These are phyloP conservation scores for Proliferodiscus dingleyae DNA, from an alignment of 2,329 filamentous ascomycete genomes.

Conservation along the genomic window DNA sequence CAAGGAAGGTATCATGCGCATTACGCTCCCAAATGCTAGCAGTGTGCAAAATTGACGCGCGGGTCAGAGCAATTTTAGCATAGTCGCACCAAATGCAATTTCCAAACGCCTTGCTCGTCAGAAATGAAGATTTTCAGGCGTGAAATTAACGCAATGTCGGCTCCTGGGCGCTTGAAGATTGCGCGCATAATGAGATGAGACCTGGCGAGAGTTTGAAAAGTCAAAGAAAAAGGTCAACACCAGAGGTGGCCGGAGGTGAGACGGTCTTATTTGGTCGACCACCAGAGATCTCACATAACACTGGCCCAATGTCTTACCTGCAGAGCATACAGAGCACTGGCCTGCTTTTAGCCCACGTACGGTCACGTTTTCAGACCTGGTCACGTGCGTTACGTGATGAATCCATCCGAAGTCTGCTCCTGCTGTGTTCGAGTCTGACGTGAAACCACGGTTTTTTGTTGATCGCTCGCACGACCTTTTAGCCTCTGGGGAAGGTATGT, in stretches of 20 bases:
- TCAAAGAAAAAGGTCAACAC: too few relatives aligned
- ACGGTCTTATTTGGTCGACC: background rate
- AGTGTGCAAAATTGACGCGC: background rate
- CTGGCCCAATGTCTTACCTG: background rate
- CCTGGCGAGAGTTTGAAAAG: background rate
- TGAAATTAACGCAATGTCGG: background rate
- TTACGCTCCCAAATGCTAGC: background rate
- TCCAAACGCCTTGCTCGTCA: background rate
- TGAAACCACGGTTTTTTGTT: slow-evolving; percentile 1
- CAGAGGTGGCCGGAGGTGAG: too few relatives aligned
- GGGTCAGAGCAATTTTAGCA: background rate
- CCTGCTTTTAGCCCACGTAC: too few relatives aligned
- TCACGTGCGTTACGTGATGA: background rate
- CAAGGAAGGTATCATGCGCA: slow-evolving; percentile 16
- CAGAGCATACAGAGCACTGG: background rate
- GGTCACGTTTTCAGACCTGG: background rate
- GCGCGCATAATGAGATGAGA: background rate
- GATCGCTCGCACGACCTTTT: slow-evolving; percentile 1
- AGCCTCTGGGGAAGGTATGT: background rate
- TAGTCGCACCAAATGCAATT: background rate
- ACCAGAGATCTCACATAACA: background rate
- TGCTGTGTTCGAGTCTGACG: background rate
- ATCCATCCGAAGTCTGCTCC: background rate
- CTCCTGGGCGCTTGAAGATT: slow-evolving; percentile 4
- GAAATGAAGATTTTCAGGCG: background rate